Conservation (phyloP, 768 basidiomycete genomes). For the Rhodotorula sphaerocarpa region DNA sequence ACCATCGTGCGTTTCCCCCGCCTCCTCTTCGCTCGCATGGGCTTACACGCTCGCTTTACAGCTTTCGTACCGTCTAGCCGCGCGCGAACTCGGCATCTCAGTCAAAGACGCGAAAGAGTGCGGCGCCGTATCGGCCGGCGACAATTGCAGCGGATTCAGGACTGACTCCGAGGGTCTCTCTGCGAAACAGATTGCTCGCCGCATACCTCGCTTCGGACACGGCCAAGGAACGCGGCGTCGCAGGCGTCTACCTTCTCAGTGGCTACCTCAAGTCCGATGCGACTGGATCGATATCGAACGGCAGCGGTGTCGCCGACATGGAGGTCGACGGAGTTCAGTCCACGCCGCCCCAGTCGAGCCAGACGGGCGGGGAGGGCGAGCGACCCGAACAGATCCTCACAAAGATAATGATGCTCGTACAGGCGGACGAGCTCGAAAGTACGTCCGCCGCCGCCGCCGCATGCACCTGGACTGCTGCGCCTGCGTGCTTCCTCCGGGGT, state of each 20-base stretch:
- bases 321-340: slow-evolving; percentile 9
- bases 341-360: background rate
- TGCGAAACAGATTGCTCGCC: slow-evolving; percentile 1
- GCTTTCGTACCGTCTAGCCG: slow-evolving; percentile 23
- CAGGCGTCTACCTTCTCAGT: slow-evolving; percentile 11
- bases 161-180: background rate
- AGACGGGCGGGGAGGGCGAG: background rate
- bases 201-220: slow-evolving; percentile 8
- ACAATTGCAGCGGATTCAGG: no score
- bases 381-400: background rate
- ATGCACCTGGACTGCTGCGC: no score
- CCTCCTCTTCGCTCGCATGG: background rate
- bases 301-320: background rate
- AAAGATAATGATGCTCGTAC: slow-evolving; percentile 12
- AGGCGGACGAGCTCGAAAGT: slow-evolving; percentile 12
- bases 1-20: slow-evolving; percentile 1
- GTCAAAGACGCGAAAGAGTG: slow-evolving; percentile 19
- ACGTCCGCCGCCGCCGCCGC: background rate
- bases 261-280: slow-evolving; percentile 1
- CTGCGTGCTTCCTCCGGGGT: no score
- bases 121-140: background rate
- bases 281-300: background rate
- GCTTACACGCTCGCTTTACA: background rate
- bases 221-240: slow-evolving; percentile 18
- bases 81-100: slow-evolving; percentile 20